Evolutionary conservation across 2,329 filamentous ascomycete species (phyloP), one percentile per base, ranked within the genome.

Genomic region (Pseudocercospora vitis): DNA sequence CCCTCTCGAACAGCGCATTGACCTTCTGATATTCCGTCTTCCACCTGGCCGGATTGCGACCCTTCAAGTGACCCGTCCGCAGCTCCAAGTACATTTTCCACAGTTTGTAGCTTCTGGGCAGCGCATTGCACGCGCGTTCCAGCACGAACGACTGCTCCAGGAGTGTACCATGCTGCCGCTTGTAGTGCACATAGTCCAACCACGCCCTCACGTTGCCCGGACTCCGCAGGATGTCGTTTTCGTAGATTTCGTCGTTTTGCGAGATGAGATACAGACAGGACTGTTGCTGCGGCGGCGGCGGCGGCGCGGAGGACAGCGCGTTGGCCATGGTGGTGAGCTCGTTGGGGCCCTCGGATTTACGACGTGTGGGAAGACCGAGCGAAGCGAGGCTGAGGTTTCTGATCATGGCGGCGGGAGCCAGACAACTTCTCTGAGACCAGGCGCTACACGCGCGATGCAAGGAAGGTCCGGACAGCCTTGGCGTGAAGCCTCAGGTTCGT

Each of bases 81-180:
- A 97, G 87, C 61, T 85, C 82, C 61, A 99, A 83, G 73, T 97
- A 99, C 83, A 95, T 85, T 75, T 96, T 97, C 94, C 94, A 99
- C 45, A 99, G 79, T 76, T 99, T 99, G 78, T 96, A 99, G 23
- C 92, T 97, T 63, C 94, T 84, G 46, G 94, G 94, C 40, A 99
- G 81, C 65, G 95, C 88, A 59, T 83, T 79, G 72, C 92, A 96
- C 53, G 94, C 92, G 68, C 94, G 84, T 74, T 97, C 94, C 76
- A 97, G 87, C 31, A 86, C 82, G 69, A 87, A 87, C 48, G 91
- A 88, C 74, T 95, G 92, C 75, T 97, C 92, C 50, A 89, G 83
- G 37, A 89, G 69, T 39, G 82, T 89, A 63, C 91, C 92, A 80
- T 95, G 88, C 64, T 90, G 88, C 63, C 84, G 76, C 75, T 99